Base-by-base conservation (phyloP, 257 asterid genomes). In the Plantago major region DNA sequence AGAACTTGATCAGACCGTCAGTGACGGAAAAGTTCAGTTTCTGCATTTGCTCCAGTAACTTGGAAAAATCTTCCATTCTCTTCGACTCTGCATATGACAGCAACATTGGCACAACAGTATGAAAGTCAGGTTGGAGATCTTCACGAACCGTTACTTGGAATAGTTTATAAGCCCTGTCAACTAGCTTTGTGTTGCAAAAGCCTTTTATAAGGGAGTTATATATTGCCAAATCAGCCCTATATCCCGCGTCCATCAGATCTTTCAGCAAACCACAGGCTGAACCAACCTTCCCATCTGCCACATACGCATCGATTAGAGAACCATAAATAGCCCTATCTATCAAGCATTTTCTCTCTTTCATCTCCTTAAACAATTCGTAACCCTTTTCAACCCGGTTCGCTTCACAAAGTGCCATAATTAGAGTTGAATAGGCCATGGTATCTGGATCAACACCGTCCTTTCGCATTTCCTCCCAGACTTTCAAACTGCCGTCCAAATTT, bases 251-350 rank as follows among this genome's bases (percentile, higher is more conserved):
- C 70, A 87, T 75, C 76, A 93, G 79, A 71, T 93, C 99, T 73
- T 87, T 81, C 53, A 93, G 85, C 82, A 93, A 79, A 67, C 76
- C 92, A 73, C 87, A 86, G 63, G 97, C 96, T 15, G 76, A 78
- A 65, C 85, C 92, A 61, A 89, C 83, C 81, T 76, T 80, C 55
- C 87, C 88, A 60, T 78, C 85, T 3, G 71, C 81, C 18, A 92
- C 97, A 73, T 83, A 89, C 14, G 96, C 95, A 68, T 89, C 88
- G 33, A 89, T 82, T 75, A 93, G 69, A 22, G 89, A 81, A 54
- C 96, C 91, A 66, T 89, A 93, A 68, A 93, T 86, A 30, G 81
- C 82, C 78, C 97, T 89, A 72, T 89, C 97, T 46, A 89, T 87
- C 82, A 93, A 74, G 68, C 70, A 69, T 9, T 72, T 78, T 61